These are phyloP conservation scores for Thelonectria olida DNA, from an alignment of 2,329 filamentous ascomycete genomes.

Conservation along the genomic window DNA sequence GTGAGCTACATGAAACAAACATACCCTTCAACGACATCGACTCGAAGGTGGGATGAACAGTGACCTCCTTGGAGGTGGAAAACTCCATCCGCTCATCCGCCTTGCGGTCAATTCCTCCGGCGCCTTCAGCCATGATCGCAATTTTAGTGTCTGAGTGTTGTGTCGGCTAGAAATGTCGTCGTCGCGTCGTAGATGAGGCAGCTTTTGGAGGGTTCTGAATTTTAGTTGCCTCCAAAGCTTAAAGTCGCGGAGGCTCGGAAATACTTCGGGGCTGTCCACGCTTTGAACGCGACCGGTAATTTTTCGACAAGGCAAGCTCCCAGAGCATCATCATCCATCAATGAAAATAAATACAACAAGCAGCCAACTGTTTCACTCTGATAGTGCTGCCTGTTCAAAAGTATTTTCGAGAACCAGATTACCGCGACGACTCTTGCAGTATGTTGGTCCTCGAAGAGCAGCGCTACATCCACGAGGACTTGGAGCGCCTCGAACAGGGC, in stretches of 20 bases:
- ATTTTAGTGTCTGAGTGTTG: slow-evolving; percentile 8
- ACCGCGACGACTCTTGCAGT: slow-evolving; percentile 21
- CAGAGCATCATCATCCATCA: slow-evolving; percentile 1
- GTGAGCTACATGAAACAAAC: slow-evolving; percentile 21
- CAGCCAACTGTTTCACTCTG: neutral
- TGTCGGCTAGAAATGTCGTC: slow-evolving; percentile 10
- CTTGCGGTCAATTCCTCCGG: slow-evolving; percentile 82
- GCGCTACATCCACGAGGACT: slow-evolving; percentile 92
- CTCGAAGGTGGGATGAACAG: slow-evolving; percentile 91
- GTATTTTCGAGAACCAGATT: neutral
- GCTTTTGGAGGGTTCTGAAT: slow-evolving; percentile 39
- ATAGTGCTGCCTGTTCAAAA: too few relatives aligned
- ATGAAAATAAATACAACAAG: neutral
- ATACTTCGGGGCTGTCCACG: slow-evolving; percentile 44
- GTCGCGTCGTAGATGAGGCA: slow-evolving; percentile 30
- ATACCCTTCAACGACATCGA: slow-evolving; percentile 92
- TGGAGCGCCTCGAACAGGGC: slow-evolving; percentile 94
- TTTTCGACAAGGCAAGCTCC: slow-evolving; percentile 26
- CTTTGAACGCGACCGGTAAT: slow-evolving; percentile 40
- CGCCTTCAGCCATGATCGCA: slow-evolving; percentile 84
- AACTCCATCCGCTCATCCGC: slow-evolving; percentile 98
- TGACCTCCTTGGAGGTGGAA: slow-evolving; percentile 96
- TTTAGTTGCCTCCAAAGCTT: slow-evolving; percentile 3
- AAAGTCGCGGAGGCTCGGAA: slow-evolving; percentile 35
- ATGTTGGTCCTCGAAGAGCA: slow-evolving; percentile 95